Evolutionary conservation across 768 basidiomycete genomes (phyloP).

Genomic region (Mycena metata): DNA sequence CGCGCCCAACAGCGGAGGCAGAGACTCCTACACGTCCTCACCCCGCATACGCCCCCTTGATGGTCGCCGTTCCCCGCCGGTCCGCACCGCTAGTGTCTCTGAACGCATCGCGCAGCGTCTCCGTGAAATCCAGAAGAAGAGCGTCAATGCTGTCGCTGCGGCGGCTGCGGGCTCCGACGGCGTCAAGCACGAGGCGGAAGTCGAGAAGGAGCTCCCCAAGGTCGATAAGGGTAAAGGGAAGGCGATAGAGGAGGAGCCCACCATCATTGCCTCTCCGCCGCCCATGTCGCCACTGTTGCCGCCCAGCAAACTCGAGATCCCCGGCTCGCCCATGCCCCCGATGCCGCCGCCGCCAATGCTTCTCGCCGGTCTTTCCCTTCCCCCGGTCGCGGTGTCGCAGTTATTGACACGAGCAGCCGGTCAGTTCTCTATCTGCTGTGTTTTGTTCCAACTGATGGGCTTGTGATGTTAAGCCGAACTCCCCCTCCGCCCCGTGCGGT

Average conservation of each 20-base stretch:
- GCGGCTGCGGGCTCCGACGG: conserved; percentile 41
- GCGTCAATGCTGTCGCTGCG: conserved; percentile 50
- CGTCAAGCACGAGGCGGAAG: conserved; percentile 46
- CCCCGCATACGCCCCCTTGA: conserved; percentile 75
- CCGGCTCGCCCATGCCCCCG: conserved; percentile 52
- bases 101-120: conserved; percentile 90
- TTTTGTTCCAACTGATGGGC: neutral
- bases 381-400: conserved; percentile 74
- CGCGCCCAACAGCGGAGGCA: conserved; percentile 73
- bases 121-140: conserved; percentile 79
- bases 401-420: conserved; percentile 77
- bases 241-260: conserved; percentile 59
- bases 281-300: conserved; percentile 74
- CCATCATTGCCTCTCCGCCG: conserved; percentile 66
- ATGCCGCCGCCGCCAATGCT: conserved; percentile 69
- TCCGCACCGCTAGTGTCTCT: conserved; percentile 83
- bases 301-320: conserved; percentile 56
- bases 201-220: conserved; percentile 61
- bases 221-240: conserved; percentile 90
- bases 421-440: neutral
- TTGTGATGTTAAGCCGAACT: conserved; percentile 64
- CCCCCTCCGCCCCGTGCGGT: conserved; percentile 77
- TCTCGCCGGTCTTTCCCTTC: conserved; percentile 80
- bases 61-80: conserved; percentile 63
- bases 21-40: conserved; percentile 87